Conservation (phyloP, 345 rosid species). For the Pistacia vera region DNA sequence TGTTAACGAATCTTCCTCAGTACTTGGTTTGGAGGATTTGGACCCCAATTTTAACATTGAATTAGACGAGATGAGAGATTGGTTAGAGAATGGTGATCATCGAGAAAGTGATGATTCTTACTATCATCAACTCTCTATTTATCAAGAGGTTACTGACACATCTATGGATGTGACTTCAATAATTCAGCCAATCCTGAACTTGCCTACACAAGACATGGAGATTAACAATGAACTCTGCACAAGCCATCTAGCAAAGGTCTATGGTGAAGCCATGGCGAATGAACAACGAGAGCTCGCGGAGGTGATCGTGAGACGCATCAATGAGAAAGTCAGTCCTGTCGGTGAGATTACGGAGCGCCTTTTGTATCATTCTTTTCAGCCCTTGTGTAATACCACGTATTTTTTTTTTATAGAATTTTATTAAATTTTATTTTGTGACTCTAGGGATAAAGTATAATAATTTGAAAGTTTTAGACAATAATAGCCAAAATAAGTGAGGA, state of each 20-base stretch:
- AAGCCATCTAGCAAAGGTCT: conserved; percentile 21
- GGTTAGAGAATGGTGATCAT: conserved; percentile 3
- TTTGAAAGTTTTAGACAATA: no score
- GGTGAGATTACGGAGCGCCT: conserved; percentile 19
- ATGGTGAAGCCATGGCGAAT: conserved; percentile 22
- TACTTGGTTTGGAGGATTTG: conserved; percentile 5
- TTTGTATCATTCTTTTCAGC: no score
- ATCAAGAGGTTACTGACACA: neutral
- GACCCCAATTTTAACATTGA: neutral
- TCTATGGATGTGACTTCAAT: neutral
- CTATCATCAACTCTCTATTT: neutral
- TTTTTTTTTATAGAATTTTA: no score
- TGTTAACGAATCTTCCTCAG: neutral
- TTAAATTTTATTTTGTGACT: no score
- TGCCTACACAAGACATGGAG: conserved; percentile 18
- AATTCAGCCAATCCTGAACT: conserved; percentile 1
- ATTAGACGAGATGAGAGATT: conserved; percentile 11
- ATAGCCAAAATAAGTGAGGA: no score
- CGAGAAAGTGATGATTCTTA: neutral
- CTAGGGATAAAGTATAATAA: no score
- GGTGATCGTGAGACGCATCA: conserved; percentile 21
- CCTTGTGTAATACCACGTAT: no score
- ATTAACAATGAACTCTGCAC: neutral
- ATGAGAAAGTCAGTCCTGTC: conserved; percentile 22
- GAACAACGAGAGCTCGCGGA: conserved; percentile 19